These are phyloP conservation scores for Metarhizium brunneum DNA, from an alignment of 2,329 filamentous ascomycete genomes.

Conservation along the genomic window DNA sequence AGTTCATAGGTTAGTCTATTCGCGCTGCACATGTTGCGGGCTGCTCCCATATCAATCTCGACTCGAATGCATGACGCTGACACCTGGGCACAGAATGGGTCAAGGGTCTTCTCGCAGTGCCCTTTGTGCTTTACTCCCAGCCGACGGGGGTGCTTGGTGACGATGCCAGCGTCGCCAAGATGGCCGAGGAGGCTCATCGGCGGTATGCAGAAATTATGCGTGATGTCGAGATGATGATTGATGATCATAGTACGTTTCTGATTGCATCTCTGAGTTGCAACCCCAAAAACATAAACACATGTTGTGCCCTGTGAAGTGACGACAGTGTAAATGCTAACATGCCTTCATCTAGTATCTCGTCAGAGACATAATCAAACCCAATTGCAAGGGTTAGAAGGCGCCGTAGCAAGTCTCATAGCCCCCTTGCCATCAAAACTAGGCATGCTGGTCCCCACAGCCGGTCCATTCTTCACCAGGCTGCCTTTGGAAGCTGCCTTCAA, in stretches of 20 bases:
- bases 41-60: no score
- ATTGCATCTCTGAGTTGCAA: not conserved
- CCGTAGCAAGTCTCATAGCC: constrained; percentile 23
- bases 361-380: constrained; percentile 35
- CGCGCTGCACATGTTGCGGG: no score
- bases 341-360: constrained; percentile 49
- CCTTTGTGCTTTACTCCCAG: constrained; percentile 93
- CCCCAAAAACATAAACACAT: no score
- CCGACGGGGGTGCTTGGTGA: constrained; percentile 78
- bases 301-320: no score
- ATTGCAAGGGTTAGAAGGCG: constrained; percentile 1
- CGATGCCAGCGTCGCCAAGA: constrained; percentile 55
- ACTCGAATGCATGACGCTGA: not conserved
- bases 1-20: constrained; percentile 59
- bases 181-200: constrained; percentile 72
- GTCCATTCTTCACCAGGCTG: constrained; percentile 86
- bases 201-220: constrained; percentile 93
- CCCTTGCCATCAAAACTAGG: constrained; percentile 71
- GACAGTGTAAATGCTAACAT: not conserved
- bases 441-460: constrained; percentile 81
- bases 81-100: constrained; percentile 69
- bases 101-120: constrained; percentile 87
- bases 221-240: constrained; percentile 85
- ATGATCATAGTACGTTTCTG: constrained; percentile 66
- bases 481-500: constrained; percentile 84